phyloP scores from a whole-genome alignment of 805 yeast genomes.

The Metschnikowia lochheadii region DNA sequence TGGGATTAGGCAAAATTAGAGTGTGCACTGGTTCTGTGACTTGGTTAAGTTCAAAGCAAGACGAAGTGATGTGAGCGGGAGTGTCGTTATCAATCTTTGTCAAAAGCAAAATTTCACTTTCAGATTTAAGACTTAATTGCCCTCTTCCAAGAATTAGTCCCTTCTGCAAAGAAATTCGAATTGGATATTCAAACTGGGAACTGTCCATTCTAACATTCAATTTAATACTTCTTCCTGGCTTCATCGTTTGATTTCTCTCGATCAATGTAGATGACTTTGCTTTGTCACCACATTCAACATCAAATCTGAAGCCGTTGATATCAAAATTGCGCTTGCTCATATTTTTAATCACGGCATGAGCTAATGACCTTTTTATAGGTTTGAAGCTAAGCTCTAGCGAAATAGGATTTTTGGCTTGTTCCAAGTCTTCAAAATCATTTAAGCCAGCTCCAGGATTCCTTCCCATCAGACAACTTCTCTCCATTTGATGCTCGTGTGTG shows the following conservation, averaged over 20 bases:
- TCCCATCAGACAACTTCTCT: background rate
- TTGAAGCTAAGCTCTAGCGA: background rate
- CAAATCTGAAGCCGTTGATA: constrained; percentile 28
- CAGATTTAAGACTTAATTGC: background rate
- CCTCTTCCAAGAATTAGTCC: constrained; percentile 9
- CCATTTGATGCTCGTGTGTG: background rate
- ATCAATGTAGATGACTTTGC: constrained; percentile 25
- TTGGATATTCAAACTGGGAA: constrained; percentile 33
- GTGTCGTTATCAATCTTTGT: background rate
- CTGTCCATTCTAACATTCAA: constrained; percentile 31
- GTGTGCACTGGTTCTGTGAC: background rate
- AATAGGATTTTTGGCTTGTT: background rate
- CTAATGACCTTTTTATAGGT: constrained; percentile 29
- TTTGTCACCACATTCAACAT: constrained; percentile 26
- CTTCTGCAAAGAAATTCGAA: constrained; percentile 24
- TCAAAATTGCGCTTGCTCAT: constrained; percentile 23
- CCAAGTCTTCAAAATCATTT: background rate
- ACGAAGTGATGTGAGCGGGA: background rate
- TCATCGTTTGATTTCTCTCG: constrained; percentile 30
- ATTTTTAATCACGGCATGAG: constrained; percentile 31
- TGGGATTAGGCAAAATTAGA: background rate
- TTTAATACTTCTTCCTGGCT: constrained; percentile 27
- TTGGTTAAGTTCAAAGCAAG: background rate
- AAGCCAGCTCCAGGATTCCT: background rate
- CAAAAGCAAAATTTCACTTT: background rate